These are phyloP conservation scores for Kwoniella europaea DNA, from an alignment of 768 basidiomycete genomes.

Conservation along the genomic window DNA sequence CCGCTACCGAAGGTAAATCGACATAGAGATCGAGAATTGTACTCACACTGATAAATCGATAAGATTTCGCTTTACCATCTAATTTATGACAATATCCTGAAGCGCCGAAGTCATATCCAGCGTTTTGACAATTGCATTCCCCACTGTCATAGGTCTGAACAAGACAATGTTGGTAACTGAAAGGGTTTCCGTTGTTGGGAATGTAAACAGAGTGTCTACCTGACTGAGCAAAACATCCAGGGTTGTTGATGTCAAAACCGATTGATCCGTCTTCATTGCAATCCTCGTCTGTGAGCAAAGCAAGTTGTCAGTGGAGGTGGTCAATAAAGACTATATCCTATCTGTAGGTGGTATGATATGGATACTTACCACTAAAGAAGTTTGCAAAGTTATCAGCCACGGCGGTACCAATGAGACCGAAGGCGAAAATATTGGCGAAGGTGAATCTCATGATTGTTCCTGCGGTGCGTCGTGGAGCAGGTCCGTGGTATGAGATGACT, in stretches of 20 bases:
- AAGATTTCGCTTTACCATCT: slow-evolving; percentile 13
- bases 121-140: slow-evolving; percentile 9
- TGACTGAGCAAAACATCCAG: slow-evolving; percentile 17
- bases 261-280: slow-evolving; percentile 27
- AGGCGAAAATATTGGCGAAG: slow-evolving; percentile 8
- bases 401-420: slow-evolving; percentile 14
- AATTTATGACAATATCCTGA: slow-evolving; percentile 12
- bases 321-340: no score
- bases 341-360: not conserved
- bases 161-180: slow-evolving; percentile 21
- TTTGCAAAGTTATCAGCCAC: slow-evolving; percentile 30
- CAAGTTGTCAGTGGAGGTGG: not conserved
- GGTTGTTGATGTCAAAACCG: slow-evolving; percentile 23
- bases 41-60: slow-evolving; percentile 13
- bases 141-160: slow-evolving; percentile 11
- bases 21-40: not conserved
- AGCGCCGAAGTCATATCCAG: slow-evolving; percentile 11
- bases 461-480: not conserved
- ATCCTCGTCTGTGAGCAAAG: slow-evolving; percentile 7
- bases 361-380: slow-evolving; percentile 27
- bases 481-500: no score
- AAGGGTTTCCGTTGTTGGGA: slow-evolving; percentile 15
- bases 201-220: slow-evolving; percentile 17
- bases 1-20: not conserved
- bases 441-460: slow-evolving; percentile 14